phyloP scores from a whole-genome alignment of 2,329 filamentous ascomycete species.

The Fusarium multiceps region DNA sequence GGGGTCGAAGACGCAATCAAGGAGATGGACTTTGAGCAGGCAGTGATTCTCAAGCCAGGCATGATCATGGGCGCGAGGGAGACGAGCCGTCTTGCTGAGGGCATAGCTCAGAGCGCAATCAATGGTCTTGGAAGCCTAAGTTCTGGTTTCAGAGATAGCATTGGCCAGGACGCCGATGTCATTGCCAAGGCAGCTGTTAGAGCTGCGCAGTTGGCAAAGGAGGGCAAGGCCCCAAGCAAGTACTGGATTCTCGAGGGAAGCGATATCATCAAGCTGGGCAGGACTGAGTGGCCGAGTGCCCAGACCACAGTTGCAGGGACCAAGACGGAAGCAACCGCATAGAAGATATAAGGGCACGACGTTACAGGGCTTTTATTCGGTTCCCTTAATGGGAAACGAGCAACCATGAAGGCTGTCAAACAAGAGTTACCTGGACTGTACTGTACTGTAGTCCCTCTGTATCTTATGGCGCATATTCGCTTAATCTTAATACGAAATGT shows the following conservation, averaged over 20 bases:
- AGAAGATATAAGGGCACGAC: not conserved
- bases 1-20: conserved; percentile 85
- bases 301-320: conserved; percentile 14
- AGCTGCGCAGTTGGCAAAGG: conserved; percentile 67
- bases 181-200: conserved; percentile 76
- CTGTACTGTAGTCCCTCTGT: not conserved
- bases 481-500: not conserved
- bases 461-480: not conserved
- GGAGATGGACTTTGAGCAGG: conserved; percentile 78
- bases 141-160: conserved; percentile 67
- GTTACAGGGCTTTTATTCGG: not conserved
- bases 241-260: conserved; percentile 68
- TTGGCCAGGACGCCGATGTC: conserved; percentile 79
- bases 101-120: conserved; percentile 65
- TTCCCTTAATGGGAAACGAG: not conserved
- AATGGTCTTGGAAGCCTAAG: conserved; percentile 65
- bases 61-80: conserved; percentile 78
- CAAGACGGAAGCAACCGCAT: conserved; percentile 10
- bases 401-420: not conserved
- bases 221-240: conserved; percentile 69
- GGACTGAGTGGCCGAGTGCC: conserved; percentile 63
- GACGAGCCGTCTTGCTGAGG: conserved; percentile 69
- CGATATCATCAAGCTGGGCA: conserved; percentile 76
- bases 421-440: not conserved
- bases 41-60: conserved; percentile 79